phyloP scores from a whole-genome alignment of 306 rosid species.

The Alnus rubra region DNA sequence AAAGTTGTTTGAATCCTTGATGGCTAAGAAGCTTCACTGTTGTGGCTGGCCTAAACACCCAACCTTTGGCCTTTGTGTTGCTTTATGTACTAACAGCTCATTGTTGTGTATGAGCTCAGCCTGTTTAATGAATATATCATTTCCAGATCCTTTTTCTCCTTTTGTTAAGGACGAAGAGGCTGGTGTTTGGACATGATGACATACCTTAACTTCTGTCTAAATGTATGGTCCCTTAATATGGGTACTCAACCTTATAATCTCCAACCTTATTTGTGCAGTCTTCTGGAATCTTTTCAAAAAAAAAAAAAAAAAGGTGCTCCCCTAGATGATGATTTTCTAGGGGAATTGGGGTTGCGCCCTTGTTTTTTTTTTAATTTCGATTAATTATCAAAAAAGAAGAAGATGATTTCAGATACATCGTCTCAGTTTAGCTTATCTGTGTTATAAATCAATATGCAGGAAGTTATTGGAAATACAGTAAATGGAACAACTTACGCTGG shows the following conservation, averaged over 20 bases:
- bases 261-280: not conserved
- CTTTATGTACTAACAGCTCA: not conserved
- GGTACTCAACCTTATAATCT: not conserved
- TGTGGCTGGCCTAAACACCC: not conserved
- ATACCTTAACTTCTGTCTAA: not conserved
- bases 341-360: too few relatives aligned
- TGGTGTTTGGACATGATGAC: not conserved
- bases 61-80: not conserved
- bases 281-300: not conserved
- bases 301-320: not conserved
- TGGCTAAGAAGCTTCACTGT: not conserved
- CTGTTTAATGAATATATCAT: not conserved
- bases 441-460: conserved; percentile 47
- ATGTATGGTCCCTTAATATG: not conserved
- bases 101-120: not conserved
- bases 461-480: conserved; percentile 81
- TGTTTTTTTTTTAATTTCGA: too few relatives aligned
- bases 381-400: too few relatives aligned
- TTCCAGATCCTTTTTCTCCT: not conserved
- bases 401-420: not conserved
- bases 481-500: conserved; percentile 96
- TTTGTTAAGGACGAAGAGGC: not conserved
- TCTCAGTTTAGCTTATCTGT: not conserved
- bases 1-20: not conserved
- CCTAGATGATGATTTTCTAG: not conserved